phyloP scores from a whole-genome alignment of 2,329 filamentous ascomycete genomes.

The Periconia sp. region DNA sequence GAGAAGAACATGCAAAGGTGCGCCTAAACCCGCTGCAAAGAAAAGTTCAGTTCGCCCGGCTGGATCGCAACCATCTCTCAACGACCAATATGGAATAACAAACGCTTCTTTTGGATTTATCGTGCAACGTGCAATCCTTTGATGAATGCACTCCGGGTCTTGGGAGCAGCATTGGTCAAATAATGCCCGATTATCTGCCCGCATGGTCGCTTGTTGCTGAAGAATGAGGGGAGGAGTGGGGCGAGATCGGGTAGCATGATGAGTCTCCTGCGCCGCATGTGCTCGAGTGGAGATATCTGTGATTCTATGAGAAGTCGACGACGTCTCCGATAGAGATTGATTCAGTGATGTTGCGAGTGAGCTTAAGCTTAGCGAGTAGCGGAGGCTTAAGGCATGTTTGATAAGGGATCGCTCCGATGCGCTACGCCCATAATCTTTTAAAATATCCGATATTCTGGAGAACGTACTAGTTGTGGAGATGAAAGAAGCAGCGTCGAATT shows the following conservation, averaged over 20 bases:
- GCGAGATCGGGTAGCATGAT: background rate
- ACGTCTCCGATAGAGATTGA: background rate
- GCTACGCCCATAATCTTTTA: background rate
- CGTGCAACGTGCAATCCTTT: background rate
- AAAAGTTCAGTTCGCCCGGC: background rate
- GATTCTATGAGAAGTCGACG: background rate
- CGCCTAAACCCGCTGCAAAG: background rate
- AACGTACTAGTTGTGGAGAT: background rate
- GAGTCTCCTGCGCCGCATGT: background rate
- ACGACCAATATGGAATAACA: too few relatives aligned
- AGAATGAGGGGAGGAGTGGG: background rate
- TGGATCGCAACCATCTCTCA: background rate
- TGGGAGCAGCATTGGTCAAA: background rate
- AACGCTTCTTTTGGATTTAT: background rate
- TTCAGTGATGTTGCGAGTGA: background rate
- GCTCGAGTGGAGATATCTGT: background rate
- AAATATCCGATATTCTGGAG: background rate
- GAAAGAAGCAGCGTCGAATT: background rate
- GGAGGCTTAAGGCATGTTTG: background rate
- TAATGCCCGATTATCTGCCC: background rate
- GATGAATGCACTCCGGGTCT: background rate
- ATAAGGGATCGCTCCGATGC: background rate
- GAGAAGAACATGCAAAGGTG: background rate
- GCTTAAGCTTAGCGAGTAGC: background rate
- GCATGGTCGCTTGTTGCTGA: background rate